Evolutionary conservation across 148 eudicot species (phyloP).

Genomic region (Heliamphora exappendiculata): DNA sequence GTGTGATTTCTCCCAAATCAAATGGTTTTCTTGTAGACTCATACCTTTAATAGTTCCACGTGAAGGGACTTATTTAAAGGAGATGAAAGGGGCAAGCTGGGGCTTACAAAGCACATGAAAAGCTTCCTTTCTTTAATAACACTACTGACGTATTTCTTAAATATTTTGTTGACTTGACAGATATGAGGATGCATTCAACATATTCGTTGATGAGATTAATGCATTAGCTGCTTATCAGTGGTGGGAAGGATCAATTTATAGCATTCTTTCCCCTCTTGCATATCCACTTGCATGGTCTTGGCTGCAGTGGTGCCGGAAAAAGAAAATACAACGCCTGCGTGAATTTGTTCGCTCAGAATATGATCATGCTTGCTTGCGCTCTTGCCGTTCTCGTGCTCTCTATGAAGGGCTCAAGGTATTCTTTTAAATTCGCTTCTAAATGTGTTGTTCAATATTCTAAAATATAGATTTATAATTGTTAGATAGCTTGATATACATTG

Average conservation of each 20-base stretch:
- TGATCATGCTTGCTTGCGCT: conserved; percentile 98
- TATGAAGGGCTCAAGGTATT: conserved; percentile 97
- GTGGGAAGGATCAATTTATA: conserved; percentile 98
- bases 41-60: neutral
- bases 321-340: conserved; percentile 73
- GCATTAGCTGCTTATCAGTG: conserved; percentile 84
- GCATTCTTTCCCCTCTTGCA: conserved; percentile 59
- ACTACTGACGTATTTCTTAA: neutral
- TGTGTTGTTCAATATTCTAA: neutral
- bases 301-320: conserved; percentile 90
- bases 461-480: neutral
- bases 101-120: neutral
- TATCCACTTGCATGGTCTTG: conserved; percentile 98
- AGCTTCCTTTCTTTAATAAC: neutral
- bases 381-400: conserved; percentile 99
- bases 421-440: neutral
- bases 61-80: neutral
- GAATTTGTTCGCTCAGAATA: conserved; percentile 98
- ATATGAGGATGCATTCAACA: conserved; percentile 90
- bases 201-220: conserved; percentile 89
- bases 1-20: neutral
- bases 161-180: conserved; percentile 26
- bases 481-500: too few relatives aligned
- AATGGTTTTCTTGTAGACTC: neutral
- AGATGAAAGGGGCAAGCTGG: neutral